Conservation (phyloP, 345 rosid genomes). For the Populus nigra region DNA sequence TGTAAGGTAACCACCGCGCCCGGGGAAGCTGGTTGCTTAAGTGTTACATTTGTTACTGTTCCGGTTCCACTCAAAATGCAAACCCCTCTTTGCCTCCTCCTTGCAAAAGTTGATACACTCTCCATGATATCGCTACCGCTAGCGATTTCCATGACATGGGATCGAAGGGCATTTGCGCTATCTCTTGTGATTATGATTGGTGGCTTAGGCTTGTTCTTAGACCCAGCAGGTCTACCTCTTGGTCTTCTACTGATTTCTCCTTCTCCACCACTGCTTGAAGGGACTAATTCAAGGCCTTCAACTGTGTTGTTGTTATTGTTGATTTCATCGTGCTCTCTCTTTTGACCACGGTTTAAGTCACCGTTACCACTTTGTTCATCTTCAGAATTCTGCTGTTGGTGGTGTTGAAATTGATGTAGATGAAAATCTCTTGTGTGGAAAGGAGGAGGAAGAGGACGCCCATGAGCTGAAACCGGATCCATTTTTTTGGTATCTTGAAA, state of each 20-base stretch:
- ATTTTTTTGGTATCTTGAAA: conserved; percentile 20
- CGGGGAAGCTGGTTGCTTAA: conserved; percentile 75
- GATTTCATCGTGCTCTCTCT: conserved; percentile 65
- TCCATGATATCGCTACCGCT: conserved; percentile 78
- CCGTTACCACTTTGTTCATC: conserved; percentile 41
- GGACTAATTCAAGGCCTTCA: conserved; percentile 43
- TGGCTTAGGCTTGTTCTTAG: conserved; percentile 88
- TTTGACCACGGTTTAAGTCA: conserved; percentile 45
- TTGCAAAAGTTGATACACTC: conserved; percentile 67
- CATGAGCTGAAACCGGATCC: conserved; percentile 73
- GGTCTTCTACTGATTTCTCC: conserved; percentile 65
- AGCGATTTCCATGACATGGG: conserved; percentile 89
- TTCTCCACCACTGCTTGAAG: conserved; percentile 33
- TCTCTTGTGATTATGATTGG: conserved; percentile 91
- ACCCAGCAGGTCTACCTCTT: conserved; percentile 83
- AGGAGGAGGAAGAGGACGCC: conserved; percentile 83
- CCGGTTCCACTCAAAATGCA: conserved; percentile 89
- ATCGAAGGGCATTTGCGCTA: conserved; percentile 92
- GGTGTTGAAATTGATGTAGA: conserved; percentile 62
- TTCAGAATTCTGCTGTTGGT: conserved; percentile 45
- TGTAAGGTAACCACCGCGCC: conserved; percentile 80
- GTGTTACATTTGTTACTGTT: conserved; percentile 74
- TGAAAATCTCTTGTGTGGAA: conserved; percentile 80
- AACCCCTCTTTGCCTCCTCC: conserved; percentile 78
- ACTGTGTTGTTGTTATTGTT: conserved; percentile 8